Evolutionary conservation across 1,284 basidiomycete genomes (phyloP).

Genomic region (Papiliotrema terrestris): DNA sequence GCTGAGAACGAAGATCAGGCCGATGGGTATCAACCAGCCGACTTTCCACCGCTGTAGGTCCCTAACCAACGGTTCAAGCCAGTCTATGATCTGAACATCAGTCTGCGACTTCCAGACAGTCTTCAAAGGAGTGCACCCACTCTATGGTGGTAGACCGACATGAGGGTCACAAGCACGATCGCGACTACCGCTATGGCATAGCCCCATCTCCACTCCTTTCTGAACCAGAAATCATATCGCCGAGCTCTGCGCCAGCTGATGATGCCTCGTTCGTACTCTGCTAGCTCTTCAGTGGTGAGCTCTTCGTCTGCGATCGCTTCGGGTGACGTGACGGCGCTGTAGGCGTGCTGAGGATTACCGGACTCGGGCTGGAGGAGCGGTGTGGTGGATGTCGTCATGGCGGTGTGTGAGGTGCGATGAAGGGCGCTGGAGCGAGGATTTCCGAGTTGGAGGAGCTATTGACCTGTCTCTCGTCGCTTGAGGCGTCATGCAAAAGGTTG

Average conservation of each 20-base stretch:
- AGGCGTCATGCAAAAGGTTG: too few species aligned
- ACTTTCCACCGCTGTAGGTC: conserved; percentile 61
- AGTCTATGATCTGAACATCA: conserved; percentile 58
- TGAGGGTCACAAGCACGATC: conserved; percentile 56
- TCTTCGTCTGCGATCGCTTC: conserved; percentile 2
- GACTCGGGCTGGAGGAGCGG: neutral
- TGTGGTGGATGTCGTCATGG: neutral
- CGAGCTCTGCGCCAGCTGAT: conserved; percentile 41
- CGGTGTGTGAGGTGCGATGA: too few species aligned
- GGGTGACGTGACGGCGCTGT: neutral
- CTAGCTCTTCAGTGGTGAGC: conserved; percentile 4
- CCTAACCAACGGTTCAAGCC: conserved; percentile 61
- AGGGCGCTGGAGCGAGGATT: too few species aligned
- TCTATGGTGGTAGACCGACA: conserved; percentile 60
- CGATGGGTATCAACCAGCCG: conserved; percentile 79
- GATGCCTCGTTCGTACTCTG: conserved; percentile 24
- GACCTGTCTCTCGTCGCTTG: too few species aligned
- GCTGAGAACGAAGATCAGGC: conserved; percentile 41
- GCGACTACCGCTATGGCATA: conserved; percentile 45
- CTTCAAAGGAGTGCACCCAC: conserved; percentile 13
- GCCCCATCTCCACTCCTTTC: conserved; percentile 55
- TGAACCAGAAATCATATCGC: conserved; percentile 51
- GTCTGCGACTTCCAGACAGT: neutral
- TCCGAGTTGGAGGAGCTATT: too few species aligned
- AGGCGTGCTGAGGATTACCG: neutral